These are phyloP conservation scores for Babesia caballi DNA, from an alignment of 169 alveolate species.

Conservation along the genomic window DNA sequence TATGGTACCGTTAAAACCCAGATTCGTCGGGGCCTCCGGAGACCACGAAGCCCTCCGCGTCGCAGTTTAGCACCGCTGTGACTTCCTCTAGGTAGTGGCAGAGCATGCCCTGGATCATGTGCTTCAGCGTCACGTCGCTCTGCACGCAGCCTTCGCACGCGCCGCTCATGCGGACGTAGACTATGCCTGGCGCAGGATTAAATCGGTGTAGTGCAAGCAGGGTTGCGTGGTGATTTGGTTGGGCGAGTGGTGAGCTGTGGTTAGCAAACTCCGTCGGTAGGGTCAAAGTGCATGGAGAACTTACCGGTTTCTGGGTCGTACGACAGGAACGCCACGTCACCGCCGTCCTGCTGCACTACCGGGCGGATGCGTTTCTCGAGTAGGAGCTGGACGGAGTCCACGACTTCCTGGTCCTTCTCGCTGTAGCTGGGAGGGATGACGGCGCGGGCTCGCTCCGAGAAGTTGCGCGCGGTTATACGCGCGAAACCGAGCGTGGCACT, in stretches of 20 bases:
- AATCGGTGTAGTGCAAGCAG: background rate
- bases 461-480: background rate
- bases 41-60: slow-evolving; percentile 49
- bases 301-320: slow-evolving; percentile 72
- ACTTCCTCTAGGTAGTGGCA: slow-evolving; percentile 76
- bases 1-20: background rate
- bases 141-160: slow-evolving; percentile 78
- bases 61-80: slow-evolving; percentile 61
- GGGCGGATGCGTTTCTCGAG: slow-evolving; percentile 76
- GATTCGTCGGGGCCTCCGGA: slow-evolving; percentile 8
- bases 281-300: background rate
- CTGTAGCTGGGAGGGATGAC: slow-evolving; percentile 52
- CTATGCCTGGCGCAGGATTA: slow-evolving; percentile 57
- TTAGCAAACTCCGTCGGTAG: too few species aligned
- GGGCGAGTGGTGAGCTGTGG: too few species aligned
- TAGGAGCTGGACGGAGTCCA: slow-evolving; percentile 69
- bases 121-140: slow-evolving; percentile 75
- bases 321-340: slow-evolving; percentile 71
- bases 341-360: slow-evolving; percentile 76
- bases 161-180: slow-evolving; percentile 74
- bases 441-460: slow-evolving; percentile 27
- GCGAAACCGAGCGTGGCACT: background rate
- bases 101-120: slow-evolving; percentile 77
- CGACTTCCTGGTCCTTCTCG: slow-evolving; percentile 59
- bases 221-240: too few species aligned